Conservation (phyloP, 306 rosid species). For the Vigna angularis region DNA sequence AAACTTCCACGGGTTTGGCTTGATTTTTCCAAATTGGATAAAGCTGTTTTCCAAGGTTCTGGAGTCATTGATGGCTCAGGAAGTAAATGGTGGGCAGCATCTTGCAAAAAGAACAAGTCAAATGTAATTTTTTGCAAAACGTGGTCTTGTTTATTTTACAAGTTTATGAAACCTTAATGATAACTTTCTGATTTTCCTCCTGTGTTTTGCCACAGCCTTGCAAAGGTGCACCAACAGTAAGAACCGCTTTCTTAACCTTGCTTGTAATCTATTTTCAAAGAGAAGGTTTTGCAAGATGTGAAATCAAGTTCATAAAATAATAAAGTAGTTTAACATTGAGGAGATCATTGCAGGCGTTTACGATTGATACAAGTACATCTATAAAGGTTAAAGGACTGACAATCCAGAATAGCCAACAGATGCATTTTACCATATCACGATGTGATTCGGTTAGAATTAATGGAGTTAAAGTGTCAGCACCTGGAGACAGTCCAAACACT, state of each 20-base stretch:
- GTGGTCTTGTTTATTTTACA: constrained; percentile 19
- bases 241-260: constrained; percentile 47
- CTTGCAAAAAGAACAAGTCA: constrained; percentile 92
- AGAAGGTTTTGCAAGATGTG: constrained; percentile 31
- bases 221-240: constrained; percentile 94
- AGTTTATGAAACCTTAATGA: constrained; percentile 35
- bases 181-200: constrained; percentile 10
- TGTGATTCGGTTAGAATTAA: constrained; percentile 69
- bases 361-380: constrained; percentile 79
- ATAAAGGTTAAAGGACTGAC: constrained; percentile 80
- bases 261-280: neutral
- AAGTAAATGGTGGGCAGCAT: constrained; percentile 98
- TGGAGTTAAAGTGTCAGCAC: constrained; percentile 77
- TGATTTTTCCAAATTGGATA: constrained; percentile 63
- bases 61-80: constrained; percentile 98
- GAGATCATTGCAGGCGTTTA: constrained; percentile 76
- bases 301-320: constrained; percentile 14
- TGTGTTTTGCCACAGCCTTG: constrained; percentile 73
- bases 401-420: constrained; percentile 92
- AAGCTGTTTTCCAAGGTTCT: constrained; percentile 78
- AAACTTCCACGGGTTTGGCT: constrained; percentile 75
- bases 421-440: constrained; percentile 74
- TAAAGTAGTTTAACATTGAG: constrained; percentile 38
- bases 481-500: constrained; percentile 92
- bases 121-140: constrained; percentile 57